A percentile compares a stretch with the other conserved stretches of the same genome.
Conservation (phyloP, 352 stramenopile genomes). For the Phytopythium ostracodes region DNA sequence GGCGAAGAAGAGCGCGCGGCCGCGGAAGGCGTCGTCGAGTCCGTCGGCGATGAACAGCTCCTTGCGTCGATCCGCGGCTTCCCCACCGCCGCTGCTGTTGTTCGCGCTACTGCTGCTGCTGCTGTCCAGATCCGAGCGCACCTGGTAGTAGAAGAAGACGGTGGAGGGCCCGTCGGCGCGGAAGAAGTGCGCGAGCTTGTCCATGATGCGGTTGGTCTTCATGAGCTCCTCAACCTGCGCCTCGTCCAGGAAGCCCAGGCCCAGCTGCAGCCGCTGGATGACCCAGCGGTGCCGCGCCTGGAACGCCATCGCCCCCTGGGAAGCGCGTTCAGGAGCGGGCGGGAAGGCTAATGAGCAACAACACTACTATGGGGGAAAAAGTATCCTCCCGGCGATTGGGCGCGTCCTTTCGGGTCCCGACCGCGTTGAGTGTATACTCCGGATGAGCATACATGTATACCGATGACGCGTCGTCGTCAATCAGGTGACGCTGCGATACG, state of each 20-base stretch:
- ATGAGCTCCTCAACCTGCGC: constrained; percentile 75
- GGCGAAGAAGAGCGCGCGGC: constrained; percentile 72
- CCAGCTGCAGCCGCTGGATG: constrained; percentile 75
- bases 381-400: not conserved
- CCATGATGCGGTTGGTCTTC: constrained; percentile 79
- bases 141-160: constrained; percentile 82
- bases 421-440: not conserved
- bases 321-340: not conserved
- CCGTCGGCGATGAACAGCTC: constrained; percentile 86
- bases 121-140: constrained; percentile 11
- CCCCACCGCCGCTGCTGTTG: too few species aligned
- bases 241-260: constrained; percentile 71
- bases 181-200: constrained; percentile 70
- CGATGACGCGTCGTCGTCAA: not conserved
- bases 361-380: not conserved
- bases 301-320: constrained; percentile 54
- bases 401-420: not conserved
- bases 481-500: too few species aligned
- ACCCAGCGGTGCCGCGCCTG: constrained; percentile 82
- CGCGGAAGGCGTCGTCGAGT: constrained; percentile 56
- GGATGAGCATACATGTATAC: not conserved
- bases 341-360: not conserved
- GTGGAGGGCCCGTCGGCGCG: constrained; percentile 55
- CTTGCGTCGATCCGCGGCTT: constrained; percentile 20
- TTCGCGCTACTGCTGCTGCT: constrained; percentile 9